A percentile compares a stretch with the other conserved stretches of the same genome.
Conservation (phyloP, 2,329 filamentous ascomycete genomes). For the Simplicillium aogashimaense region DNA sequence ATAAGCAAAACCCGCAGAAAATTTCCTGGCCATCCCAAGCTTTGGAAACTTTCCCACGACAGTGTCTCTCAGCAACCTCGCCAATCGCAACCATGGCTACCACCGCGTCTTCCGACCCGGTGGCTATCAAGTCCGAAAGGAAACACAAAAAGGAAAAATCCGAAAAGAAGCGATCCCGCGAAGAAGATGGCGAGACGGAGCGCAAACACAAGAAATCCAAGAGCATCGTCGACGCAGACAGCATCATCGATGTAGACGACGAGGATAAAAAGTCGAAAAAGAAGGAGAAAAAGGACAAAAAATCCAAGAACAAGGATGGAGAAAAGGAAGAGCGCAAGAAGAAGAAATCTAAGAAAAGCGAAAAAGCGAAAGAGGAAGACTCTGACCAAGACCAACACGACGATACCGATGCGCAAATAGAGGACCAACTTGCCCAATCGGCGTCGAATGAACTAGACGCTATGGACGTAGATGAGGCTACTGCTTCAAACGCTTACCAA, state of each 20-base stretch:
- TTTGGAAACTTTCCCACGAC: too few relatives aligned
- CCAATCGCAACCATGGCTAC: slow-evolving; percentile 20
- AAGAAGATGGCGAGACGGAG: slow-evolving; percentile 31
- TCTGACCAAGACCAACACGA: slow-evolving; percentile 8
- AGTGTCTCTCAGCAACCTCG: background rate
- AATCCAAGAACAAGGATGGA: slow-evolving; percentile 8
- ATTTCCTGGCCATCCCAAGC: slow-evolving; percentile 9
- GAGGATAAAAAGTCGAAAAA: slow-evolving; percentile 22
- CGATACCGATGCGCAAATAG: slow-evolving; percentile 6
- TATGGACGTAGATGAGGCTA: slow-evolving; percentile 29
- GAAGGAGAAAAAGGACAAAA: slow-evolving; percentile 17
- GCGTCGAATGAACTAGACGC: slow-evolving; percentile 16
- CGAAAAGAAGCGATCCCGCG: slow-evolving; percentile 34
- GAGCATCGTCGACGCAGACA: slow-evolving; percentile 25
- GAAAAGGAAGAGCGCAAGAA: slow-evolving; percentile 10
- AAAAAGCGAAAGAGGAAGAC: slow-evolving; percentile 16
- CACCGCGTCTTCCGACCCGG: slow-evolving; percentile 19
- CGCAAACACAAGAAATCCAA: slow-evolving; percentile 41
- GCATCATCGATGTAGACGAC: slow-evolving; percentile 16
- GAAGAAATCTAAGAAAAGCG: slow-evolving; percentile 19
- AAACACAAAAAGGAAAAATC: slow-evolving; percentile 26
- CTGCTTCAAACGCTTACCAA: slow-evolving; percentile 22
- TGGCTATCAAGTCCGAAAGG: slow-evolving; percentile 24
- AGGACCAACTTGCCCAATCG: slow-evolving; percentile 2
- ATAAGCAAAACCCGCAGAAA: slow-evolving; percentile 13